Evolutionary conservation across 2,329 filamentous ascomycete genomes (phyloP), one percentile per base, ranked within the genome.

Genomic region (Colletotrichum lentis): DNA sequence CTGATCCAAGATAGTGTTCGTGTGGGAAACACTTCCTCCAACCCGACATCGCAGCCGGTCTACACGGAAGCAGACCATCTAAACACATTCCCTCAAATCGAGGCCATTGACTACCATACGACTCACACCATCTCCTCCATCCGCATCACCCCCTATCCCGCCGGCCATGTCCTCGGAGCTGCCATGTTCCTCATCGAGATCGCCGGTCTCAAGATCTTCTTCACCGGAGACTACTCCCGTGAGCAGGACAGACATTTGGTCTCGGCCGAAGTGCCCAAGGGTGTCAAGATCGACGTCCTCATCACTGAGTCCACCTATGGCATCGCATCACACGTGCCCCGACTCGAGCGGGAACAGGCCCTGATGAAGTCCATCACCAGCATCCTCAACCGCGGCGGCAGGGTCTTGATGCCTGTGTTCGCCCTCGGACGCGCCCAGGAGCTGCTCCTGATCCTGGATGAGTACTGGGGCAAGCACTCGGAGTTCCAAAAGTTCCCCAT

Each of bases 111-210:
- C 78, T 99, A 97, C 80, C 92, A 98, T 79, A 98, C 96, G 7
- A 99, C 96, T 7, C 95, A 99, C 75, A 97, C 94, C 10, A 95
- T 98, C 71, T 96, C 95, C 41, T 97, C 94, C 44, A 97, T 99
- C 73, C 91, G 94, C 62, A 97, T 99, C 73, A 99, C 96, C 0
- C 96, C 96, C 18, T 98, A 97, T 74, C 96, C 96, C 3, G 96
- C 96, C 8, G 96, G 96, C 27, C 96, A 99, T 82, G 96, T 99
- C n/a, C 86, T 99, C 11, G 96, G 96, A 46, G 96, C 96, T 14
- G 96, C 96, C 74, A 99, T 99, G 96, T 99, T 97, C 73, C 86
- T 98, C 41, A 93, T 99, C 73, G 95, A 97, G 76, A 99, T 99
- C 75, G 96, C 95, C 4, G 96, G 95, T 0, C 87, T 99, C 68